phyloP scores from a whole-genome alignment of 2,329 filamentous ascomycete species.

The Calonectria naviculata region DNA sequence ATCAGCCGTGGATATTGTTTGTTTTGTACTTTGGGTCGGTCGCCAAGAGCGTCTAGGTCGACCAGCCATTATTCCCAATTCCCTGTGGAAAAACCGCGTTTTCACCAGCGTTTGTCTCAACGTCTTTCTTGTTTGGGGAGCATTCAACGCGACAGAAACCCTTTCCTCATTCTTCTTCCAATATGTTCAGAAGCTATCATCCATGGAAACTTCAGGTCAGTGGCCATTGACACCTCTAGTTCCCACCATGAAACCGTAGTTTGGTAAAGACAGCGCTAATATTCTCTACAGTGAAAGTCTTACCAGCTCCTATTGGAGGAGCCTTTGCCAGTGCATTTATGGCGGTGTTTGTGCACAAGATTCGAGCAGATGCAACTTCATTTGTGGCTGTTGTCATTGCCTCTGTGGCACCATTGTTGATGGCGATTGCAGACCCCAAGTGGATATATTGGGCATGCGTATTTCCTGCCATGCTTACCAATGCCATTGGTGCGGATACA shows the following conservation, averaged over 20 bases:
- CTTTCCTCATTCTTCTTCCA: slow-evolving; percentile 31
- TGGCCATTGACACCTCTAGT: not conserved
- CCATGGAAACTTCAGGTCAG: slow-evolving; percentile 8
- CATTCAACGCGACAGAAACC: slow-evolving; percentile 48
- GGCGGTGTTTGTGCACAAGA: slow-evolving; percentile 1
- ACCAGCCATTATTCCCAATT: slow-evolving; percentile 69
- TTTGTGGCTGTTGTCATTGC: slow-evolving; percentile 50
- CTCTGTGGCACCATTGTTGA: slow-evolving; percentile 57
- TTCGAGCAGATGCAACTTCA: slow-evolving; percentile 25
- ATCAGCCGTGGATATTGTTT: slow-evolving; percentile 51
- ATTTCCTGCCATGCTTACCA: slow-evolving; percentile 51
- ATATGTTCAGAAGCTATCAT: slow-evolving; percentile 4
- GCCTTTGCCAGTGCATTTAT: not conserved
- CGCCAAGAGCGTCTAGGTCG: slow-evolving; percentile 53
- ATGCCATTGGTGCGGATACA: slow-evolving; percentile 52
- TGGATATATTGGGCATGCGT: slow-evolving; percentile 56
- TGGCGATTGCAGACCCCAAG: slow-evolving; percentile 49
- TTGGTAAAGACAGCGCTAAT: not conserved
- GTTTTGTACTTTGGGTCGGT: slow-evolving; percentile 62
- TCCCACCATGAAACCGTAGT: too few relatives aligned
- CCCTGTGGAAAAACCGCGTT: slow-evolving; percentile 63
- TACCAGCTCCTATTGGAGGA: slow-evolving; percentile 11
- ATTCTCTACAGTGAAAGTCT: not conserved
- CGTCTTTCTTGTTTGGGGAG: slow-evolving; percentile 53
- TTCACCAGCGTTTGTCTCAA: slow-evolving; percentile 64